phyloP scores from a whole-genome alignment of 2,329 filamentous ascomycete genomes.

The Alternaria consortialis region DNA sequence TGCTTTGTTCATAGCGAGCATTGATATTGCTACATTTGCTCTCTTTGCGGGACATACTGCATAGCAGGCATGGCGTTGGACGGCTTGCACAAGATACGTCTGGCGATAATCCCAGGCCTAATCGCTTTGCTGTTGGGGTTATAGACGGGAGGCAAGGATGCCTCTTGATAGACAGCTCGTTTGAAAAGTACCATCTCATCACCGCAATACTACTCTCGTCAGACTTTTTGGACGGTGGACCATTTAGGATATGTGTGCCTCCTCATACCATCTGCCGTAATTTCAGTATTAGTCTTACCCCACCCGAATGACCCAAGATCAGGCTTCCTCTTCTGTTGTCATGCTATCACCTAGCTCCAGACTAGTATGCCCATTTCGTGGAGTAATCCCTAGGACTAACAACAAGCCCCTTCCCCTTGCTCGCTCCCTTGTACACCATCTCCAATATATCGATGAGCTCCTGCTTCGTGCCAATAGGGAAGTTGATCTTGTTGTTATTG shows the following conservation, averaged over 20 bases:
- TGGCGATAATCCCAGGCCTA: neutral
- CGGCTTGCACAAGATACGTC: neutral
- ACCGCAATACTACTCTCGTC: neutral
- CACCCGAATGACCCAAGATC: no score
- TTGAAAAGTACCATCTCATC: neutral
- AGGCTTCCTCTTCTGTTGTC: no score
- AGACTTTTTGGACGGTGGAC: neutral
- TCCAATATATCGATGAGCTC: conserved; percentile 98
- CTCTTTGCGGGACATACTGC: conserved; percentile 3
- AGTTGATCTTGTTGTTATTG: conserved; percentile 97
- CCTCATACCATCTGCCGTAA: no score
- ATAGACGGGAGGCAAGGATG: neutral
- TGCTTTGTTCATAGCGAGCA: conserved; percentile 21
- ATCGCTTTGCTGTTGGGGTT: neutral
- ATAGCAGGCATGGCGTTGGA: conserved; percentile 21
- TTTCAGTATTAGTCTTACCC: no score
- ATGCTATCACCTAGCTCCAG: no score
- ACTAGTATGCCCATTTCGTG: conserved; percentile 65
- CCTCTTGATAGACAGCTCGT: neutral
- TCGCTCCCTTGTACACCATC: conserved; percentile 92
- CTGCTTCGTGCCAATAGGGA: conserved; percentile 92
- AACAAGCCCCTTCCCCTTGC: conserved; percentile 92
- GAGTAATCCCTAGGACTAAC: conserved; percentile 88
- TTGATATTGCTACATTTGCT: conserved; percentile 9
- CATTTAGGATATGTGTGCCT: neutral